These are phyloP conservation scores for Pholiota conissans DNA, from an alignment of 768 basidiomycete species.

Conservation along the genomic window DNA sequence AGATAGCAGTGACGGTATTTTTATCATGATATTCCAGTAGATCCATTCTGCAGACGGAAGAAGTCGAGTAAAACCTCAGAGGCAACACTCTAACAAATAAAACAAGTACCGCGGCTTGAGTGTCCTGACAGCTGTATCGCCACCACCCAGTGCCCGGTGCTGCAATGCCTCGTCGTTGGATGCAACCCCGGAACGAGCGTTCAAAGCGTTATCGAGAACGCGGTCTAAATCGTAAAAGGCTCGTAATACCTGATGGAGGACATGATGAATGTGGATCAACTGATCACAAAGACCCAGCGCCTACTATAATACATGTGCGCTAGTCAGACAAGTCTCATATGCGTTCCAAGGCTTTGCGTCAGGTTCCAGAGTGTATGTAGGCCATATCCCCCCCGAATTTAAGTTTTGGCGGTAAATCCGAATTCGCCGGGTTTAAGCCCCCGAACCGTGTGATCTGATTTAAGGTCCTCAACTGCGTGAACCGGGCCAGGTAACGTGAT, in stretches of 20 bases:
- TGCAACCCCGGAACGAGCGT: neutral
- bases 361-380: too few species aligned
- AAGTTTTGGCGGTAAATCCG: too few species aligned
- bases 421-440: too few species aligned
- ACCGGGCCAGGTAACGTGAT: too few species aligned
- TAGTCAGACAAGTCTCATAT: neutral
- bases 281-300: neutral
- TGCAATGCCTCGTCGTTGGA: too few species aligned
- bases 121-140: neutral
- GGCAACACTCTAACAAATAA: too few species aligned
- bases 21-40: conserved; percentile 46
- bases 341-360: neutral
- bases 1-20: conserved; percentile 53
- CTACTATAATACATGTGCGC: neutral
- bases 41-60: conserved; percentile 42
- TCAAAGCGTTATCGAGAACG: conserved; percentile 28
- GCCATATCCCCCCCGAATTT: too few species aligned
- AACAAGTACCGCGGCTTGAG: conserved; percentile 29
- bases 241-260: neutral
- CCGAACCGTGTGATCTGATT: too few species aligned
- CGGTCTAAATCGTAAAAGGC: conserved; percentile 2
- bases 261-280: neutral
- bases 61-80: neutral
- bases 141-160: neutral
- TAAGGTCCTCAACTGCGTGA: too few species aligned